Conservation (phyloP, 2,329 filamentous ascomycete genomes). For the Bipolaris bicolor region DNA sequence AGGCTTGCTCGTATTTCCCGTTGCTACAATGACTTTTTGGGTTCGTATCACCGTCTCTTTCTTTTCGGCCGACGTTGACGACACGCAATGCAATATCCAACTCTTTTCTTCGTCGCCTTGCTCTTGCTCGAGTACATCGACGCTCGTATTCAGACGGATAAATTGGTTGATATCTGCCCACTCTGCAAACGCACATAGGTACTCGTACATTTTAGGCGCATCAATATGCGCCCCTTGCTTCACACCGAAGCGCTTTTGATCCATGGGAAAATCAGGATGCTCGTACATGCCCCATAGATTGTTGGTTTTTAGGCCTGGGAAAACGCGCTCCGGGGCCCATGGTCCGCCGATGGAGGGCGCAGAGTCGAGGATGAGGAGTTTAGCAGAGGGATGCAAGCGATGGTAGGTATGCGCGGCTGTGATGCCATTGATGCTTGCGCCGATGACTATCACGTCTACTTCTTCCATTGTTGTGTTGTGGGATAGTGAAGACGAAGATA, state of each 20-base stretch:
- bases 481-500: not conserved
- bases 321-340: conserved; percentile 50
- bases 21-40: conserved; percentile 65
- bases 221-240: conserved; percentile 64
- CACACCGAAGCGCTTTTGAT: conserved; percentile 43
- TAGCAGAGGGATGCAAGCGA: conserved; percentile 48
- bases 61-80: not conserved
- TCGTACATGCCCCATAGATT: conserved; percentile 52
- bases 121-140: conserved; percentile 56
- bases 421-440: conserved; percentile 49
- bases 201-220: conserved; percentile 61
- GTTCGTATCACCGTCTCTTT: conserved; percentile 43
- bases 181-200: conserved; percentile 53
- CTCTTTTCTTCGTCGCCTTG: conserved; percentile 43
- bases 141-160: conserved; percentile 59
- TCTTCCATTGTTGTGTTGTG: conserved; percentile 10
- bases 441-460: conserved; percentile 19
- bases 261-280: conserved; percentile 49
- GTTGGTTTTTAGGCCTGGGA: conserved; percentile 53
- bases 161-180: conserved; percentile 56
- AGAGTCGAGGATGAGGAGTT: conserved; percentile 52
- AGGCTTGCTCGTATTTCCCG: conserved; percentile 65
- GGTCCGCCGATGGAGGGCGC: conserved; percentile 49
- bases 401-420: conserved; percentile 56
- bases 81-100: conserved; percentile 29